A percentile compares a stretch with the other conserved stretches of the same genome.
phyloP scores from a whole-genome alignment of 352 stramenopile species.

The Globisporangium spiculum region DNA sequence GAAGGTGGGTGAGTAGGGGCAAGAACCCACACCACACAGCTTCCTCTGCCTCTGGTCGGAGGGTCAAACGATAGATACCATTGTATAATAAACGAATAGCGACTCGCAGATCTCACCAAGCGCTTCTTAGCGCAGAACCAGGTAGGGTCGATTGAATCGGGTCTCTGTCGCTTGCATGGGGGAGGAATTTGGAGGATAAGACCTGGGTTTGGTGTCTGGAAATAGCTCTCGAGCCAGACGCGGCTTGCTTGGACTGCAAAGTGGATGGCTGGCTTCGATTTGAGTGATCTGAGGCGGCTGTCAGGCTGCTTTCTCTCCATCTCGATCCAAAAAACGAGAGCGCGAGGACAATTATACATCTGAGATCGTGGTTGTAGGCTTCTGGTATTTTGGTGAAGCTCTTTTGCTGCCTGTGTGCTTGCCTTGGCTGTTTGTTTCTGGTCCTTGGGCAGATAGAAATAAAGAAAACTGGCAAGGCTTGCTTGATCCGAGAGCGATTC shows the following conservation, averaged over 20 bases:
- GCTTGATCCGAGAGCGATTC: constrained; percentile 3
- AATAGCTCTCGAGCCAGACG: background rate
- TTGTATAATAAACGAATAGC: constrained; percentile 5
- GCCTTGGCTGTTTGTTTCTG: background rate
- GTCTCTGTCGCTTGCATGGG: background rate
- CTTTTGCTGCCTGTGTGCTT: background rate
- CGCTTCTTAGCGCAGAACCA: background rate
- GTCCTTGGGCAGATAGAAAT: background rate
- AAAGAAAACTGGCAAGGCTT: background rate
- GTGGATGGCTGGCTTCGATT: background rate
- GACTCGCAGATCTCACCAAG: background rate
- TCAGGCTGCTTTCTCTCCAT: background rate
- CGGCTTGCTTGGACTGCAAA: background rate
- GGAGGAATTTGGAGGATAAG: background rate
- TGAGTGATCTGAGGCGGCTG: background rate
- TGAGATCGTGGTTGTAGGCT: constrained; percentile 5
- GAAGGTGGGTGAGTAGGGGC: no score
- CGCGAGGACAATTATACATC: constrained; percentile 5
- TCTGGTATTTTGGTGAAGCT: constrained; percentile 5
- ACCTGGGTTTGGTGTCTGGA: background rate
- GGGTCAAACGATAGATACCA: background rate
- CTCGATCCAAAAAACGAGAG: constrained; percentile 2
- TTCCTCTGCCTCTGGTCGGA: background rate
- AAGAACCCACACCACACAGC: background rate
- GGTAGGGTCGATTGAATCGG: no score